Evolutionary conservation across 768 basidiomycete genomes (phyloP), one percentile per base, ranked within the genome.

Genomic region (Amanita jacksonii): DNA sequence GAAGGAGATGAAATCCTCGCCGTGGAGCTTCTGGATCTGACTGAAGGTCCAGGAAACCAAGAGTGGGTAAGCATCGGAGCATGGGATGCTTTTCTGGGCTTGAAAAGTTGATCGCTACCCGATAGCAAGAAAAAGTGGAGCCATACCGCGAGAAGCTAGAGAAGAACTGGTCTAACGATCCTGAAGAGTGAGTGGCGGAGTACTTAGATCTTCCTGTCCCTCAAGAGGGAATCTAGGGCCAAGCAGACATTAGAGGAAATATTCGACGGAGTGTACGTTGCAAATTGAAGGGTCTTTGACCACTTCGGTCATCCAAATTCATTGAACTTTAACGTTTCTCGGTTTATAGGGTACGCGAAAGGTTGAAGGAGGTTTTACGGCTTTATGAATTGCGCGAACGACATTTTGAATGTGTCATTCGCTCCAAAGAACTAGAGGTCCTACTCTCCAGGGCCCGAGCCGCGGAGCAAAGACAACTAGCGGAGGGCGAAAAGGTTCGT

Each of bases 331-430:
- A 38, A 45, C 22, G 16, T 46, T 19, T 43, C n/a, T 10, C n/a
- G 49, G 28, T 38, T 40, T 49, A 38, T 51, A 91, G 89, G 47
- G 80, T 87, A 33, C 83, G 85, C 25, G 85, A 87, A 62, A 79
- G 89, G 38, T 69, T 92, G 61, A 91, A 89, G 57, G 85, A 89
- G 52, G 76, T 92, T 27, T 75, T 92, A 34, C 77, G 80, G 19
- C 88, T 90, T 57, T 92, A 92, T 57, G 84, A 92, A 56, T 77
- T 90, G 45, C 82, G 89, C 48, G 89, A 92, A 66, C 81, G 79
- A 57, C 89, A 92, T 68, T 92, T 91, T 53, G 89, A 91, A 64
- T 89, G 86, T 51, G 83, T 92, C 22, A 81, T 92, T 45, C 84
- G 89, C 32, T 91, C 89, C 33, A 92, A 92, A 62, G 89, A 92